Evolutionary conservation across 192 early-diverging fungal genomes (phyloP).

Genomic region (Phlyctochytrium planicorne): DNA sequence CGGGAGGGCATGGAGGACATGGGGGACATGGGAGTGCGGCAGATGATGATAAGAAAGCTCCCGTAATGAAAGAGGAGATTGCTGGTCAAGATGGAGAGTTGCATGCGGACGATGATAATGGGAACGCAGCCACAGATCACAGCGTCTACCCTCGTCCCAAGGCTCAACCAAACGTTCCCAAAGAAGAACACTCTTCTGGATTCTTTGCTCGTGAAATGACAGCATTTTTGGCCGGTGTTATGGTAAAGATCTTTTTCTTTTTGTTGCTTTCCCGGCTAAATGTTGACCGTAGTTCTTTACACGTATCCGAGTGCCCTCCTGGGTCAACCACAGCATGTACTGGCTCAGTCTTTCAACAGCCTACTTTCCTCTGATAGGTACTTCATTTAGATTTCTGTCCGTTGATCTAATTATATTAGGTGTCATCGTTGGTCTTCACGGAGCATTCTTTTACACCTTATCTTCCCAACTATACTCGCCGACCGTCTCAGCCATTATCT

Average conservation of each 20-base stretch:
- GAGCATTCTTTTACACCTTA: slow-evolving; percentile 14
- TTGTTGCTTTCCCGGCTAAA: not conserved
- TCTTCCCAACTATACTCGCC: slow-evolving; percentile 18
- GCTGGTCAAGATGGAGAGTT: too few relatives aligned
- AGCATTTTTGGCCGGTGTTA: slow-evolving; percentile 28
- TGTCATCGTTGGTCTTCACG: slow-evolving; percentile 26
- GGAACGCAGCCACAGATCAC: not conserved
- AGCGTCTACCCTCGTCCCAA: not conserved
- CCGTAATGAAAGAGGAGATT: too few relatives aligned
- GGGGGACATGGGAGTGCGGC: too few relatives aligned
- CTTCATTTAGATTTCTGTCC: not conserved
- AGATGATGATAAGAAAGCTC: too few relatives aligned
- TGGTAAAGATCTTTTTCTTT: slow-evolving; percentile 3
- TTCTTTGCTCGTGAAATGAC: slow-evolving; percentile 23
- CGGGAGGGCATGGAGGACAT: too few relatives aligned
- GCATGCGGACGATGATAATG: too few relatives aligned
- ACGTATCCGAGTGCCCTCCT: slow-evolving; percentile 24
- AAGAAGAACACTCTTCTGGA: slow-evolving; percentile 10
- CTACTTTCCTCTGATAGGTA: slow-evolving; percentile 29
- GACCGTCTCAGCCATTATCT: slow-evolving; percentile 18
- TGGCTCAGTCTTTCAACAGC: slow-evolving; percentile 28
- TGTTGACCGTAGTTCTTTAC: slow-evolving; percentile 24
- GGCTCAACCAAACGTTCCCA: not conserved
- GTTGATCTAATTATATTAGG: not conserved
- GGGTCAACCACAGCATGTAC: slow-evolving; percentile 34